Conservation (phyloP, 495 filamentous ascomycete species). For the Penicillium riverlandense region DNA sequence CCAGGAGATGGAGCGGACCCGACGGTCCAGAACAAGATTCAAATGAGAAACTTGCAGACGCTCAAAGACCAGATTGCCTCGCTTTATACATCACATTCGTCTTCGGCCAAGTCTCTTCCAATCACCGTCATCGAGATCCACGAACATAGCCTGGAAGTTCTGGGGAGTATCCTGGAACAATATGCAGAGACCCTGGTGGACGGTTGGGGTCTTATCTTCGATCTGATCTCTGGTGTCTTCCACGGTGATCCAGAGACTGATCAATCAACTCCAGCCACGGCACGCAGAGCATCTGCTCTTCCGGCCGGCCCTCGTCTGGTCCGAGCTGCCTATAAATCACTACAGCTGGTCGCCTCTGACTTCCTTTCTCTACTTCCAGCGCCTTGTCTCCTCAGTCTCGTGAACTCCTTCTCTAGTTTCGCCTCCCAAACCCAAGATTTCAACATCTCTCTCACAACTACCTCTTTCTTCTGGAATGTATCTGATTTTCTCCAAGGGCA, state of each 20-base stretch:
- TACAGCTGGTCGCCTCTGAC: slow-evolving; percentile 92
- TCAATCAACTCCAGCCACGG: slow-evolving; percentile 9
- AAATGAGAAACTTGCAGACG: slow-evolving; percentile 63
- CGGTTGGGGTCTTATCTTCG: slow-evolving; percentile 82
- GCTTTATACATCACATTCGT: slow-evolving; percentile 35
- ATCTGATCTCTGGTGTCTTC: slow-evolving; percentile 80
- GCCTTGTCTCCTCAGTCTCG: slow-evolving; percentile 69
- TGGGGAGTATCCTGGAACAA: slow-evolving; percentile 78
- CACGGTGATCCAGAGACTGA: slow-evolving; percentile 21
- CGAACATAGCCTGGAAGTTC: slow-evolving; percentile 67
- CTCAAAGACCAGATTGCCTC: slow-evolving; percentile 49
- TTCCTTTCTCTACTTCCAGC: slow-evolving; percentile 76
- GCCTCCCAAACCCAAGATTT: slow-evolving; percentile 82
- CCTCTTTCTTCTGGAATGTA: slow-evolving; percentile 91
- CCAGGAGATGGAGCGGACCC: slow-evolving; percentile 21
- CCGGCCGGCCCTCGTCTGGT: slow-evolving; percentile 68
- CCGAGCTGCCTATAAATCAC: slow-evolving; percentile 74
- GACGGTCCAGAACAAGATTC: slow-evolving; percentile 42
- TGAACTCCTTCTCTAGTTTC: slow-evolving; percentile 85
- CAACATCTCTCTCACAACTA: slow-evolving; percentile 89
- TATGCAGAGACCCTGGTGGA: slow-evolving; percentile 74
- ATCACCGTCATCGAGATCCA: slow-evolving; percentile 72
- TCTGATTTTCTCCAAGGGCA: slow-evolving; percentile 70
- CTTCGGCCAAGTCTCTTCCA: slow-evolving; percentile 22
- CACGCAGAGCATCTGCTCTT: slow-evolving; percentile 20